phyloP scores from a whole-genome alignment of 225 moss, liverwort and hornwort genomes.

The Lunularia cruciata region DNA sequence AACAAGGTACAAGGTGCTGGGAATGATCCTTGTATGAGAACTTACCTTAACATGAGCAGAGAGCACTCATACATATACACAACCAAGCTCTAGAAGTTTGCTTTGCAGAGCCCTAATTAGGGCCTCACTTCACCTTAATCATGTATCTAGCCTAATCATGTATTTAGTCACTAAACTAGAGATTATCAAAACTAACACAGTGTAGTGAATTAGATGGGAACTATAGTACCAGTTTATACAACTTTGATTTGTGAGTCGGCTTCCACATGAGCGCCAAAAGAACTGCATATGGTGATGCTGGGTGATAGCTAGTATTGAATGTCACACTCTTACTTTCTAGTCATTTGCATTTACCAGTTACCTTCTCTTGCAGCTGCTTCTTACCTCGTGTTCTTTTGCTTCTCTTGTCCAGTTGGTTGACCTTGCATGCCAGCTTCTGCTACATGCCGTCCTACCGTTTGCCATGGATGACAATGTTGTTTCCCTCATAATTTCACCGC shows the following conservation, averaged over 20 bases:
- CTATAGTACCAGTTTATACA: not conserved
- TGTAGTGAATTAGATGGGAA: not conserved
- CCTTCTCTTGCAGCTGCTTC: constrained; percentile 1
- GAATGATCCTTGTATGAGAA: too few species aligned
- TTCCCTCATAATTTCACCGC: constrained; percentile 55
- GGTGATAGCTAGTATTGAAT: not conserved
- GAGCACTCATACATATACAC: too few species aligned
- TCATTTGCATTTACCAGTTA: not conserved
- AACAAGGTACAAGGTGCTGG: too few species aligned
- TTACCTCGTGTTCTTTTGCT: constrained; percentile 39
- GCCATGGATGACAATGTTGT: constrained; percentile 87
- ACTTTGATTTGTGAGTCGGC: not conserved
- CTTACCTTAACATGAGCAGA: too few species aligned
- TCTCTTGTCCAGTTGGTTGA: constrained; percentile 74
- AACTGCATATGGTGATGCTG: not conserved
- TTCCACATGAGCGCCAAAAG: constrained; percentile 12
- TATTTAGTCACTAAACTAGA: too few species aligned
- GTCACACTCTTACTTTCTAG: not conserved
- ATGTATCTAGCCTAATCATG: too few species aligned
- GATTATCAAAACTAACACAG: too few species aligned
- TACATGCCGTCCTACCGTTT: constrained; percentile 83
- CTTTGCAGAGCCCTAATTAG: too few species aligned
- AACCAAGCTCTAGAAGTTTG: too few species aligned
- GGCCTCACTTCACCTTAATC: too few species aligned
- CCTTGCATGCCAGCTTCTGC: constrained; percentile 90